Conservation (phyloP, 306 rosid species). For the Crataegus laevigata region DNA sequence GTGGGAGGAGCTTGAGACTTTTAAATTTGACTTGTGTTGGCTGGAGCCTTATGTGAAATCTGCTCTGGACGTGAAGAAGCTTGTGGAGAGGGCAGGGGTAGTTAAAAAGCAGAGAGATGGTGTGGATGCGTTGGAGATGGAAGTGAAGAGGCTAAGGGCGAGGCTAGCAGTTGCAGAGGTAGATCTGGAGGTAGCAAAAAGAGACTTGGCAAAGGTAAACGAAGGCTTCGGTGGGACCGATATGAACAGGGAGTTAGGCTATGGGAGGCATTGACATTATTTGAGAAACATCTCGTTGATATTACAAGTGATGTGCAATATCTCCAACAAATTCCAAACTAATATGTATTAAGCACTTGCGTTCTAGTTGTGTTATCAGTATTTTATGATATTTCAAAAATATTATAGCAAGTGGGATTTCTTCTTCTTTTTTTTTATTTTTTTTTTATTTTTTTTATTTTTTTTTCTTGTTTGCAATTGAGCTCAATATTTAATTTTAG, state of each 20-base stretch:
- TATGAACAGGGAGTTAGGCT: neutral
- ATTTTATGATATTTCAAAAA: no score
- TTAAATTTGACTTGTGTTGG: neutral
- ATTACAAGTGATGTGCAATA: neutral
- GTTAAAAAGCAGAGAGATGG: neutral
- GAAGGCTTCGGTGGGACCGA: neutral
- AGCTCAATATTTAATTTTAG: no score
- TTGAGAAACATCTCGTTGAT: neutral
- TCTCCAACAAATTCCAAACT: no score
- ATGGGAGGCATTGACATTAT: neutral
- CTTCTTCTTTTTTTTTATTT: no score
- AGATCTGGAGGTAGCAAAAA: neutral
- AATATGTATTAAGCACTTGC: no score
- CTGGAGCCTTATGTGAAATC: neutral
- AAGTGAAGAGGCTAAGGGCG: neutral
- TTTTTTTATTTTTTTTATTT: no score
- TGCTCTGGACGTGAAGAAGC: neutral
- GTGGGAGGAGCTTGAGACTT: neutral
- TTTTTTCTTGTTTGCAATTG: no score
- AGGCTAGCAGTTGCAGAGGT: neutral
- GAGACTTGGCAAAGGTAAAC: neutral
- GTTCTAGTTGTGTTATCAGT: no score
- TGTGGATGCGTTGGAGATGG: neutral
- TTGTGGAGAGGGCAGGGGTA: neutral
- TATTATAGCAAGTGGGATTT: no score